Conservation (phyloP, 345 rosid species). For the Raphanus sativus region DNA sequence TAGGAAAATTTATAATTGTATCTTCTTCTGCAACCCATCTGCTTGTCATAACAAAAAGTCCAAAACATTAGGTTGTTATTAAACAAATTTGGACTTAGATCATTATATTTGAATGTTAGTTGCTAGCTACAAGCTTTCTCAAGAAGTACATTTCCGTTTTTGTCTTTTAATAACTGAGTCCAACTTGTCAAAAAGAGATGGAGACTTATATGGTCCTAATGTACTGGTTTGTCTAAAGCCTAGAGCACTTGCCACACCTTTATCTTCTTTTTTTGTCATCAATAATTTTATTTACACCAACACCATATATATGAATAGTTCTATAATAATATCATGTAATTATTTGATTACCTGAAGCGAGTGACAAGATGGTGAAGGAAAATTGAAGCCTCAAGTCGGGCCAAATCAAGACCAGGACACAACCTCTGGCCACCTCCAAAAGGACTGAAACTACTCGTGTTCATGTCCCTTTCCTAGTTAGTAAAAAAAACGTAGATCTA, state of each 20-base stretch:
- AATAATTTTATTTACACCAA: not conserved
- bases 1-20: conserved; percentile 77
- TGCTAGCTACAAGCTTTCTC: not conserved
- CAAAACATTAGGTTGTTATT: not conserved
- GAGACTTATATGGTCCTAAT: conserved; percentile 19
- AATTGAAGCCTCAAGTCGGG: conserved; percentile 90
- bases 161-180: conserved; percentile 1
- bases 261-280: not conserved
- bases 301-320: not conserved
- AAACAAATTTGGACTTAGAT: not conserved
- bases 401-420: conserved; percentile 92
- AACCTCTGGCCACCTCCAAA: conserved; percentile 97
- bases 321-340: not conserved
- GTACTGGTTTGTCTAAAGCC: conserved; percentile 24
- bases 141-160: not conserved
- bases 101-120: not conserved
- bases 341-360: conserved; percentile 66
- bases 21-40: conserved; percentile 94
- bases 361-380: conserved; percentile 86
- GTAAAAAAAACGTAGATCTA: not conserved
- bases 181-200: conserved; percentile 28
- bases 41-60: conserved; percentile 21
- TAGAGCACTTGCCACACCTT: conserved; percentile 15
- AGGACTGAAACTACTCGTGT: conserved; percentile 67
- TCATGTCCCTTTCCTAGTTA: conserved; percentile 61